Evolutionary conservation across 2,329 filamentous ascomycete genomes (phyloP).

Genomic region (Alternaria conjuncta): DNA sequence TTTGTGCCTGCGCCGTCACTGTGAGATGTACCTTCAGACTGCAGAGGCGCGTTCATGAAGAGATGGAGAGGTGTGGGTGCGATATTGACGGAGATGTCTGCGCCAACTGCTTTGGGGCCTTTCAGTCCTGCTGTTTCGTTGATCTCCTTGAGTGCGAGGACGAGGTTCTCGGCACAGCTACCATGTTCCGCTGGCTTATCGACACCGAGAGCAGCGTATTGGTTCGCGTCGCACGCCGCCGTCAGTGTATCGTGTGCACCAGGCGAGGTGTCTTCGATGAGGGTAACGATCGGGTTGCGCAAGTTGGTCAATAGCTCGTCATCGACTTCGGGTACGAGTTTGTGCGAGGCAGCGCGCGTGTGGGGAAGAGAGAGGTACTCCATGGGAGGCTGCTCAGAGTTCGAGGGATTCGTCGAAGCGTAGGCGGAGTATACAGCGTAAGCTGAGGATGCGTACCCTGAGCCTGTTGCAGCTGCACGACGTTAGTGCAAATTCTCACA

Average conservation of each 20-base stretch:
- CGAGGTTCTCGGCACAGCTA: conserved; percentile 57
- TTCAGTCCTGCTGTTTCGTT: conserved; percentile 56
- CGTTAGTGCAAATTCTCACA: not conserved
- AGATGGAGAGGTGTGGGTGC: conserved; percentile 56
- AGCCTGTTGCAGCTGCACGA: conserved; percentile 52
- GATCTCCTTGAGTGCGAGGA: conserved; percentile 56
- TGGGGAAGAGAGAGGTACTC: conserved; percentile 57
- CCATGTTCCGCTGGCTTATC: conserved; percentile 55
- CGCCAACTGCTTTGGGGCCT: conserved; percentile 54
- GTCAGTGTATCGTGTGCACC: conserved; percentile 57
- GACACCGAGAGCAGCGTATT: conserved; percentile 52
- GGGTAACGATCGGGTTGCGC: conserved; percentile 54
- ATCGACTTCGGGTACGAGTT: conserved; percentile 50
- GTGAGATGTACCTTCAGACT: conserved; percentile 16
- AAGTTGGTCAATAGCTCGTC: conserved; percentile 55
- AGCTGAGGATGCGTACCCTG: conserved; percentile 55
- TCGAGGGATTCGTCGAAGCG: conserved; percentile 43
- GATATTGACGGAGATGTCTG: conserved; percentile 56
- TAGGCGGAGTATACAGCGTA: conserved; percentile 59
- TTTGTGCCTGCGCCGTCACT: conserved; percentile 35
- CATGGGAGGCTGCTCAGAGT: conserved; percentile 49
- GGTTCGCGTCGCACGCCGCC: conserved; percentile 55
- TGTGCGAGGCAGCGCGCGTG: conserved; percentile 51
- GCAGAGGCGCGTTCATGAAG: conserved; percentile 48
- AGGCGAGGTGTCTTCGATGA: conserved; percentile 54